Evolutionary conservation across 768 basidiomycete species (phyloP).

Genomic region (Hygrophoropsis aurantiaca): DNA sequence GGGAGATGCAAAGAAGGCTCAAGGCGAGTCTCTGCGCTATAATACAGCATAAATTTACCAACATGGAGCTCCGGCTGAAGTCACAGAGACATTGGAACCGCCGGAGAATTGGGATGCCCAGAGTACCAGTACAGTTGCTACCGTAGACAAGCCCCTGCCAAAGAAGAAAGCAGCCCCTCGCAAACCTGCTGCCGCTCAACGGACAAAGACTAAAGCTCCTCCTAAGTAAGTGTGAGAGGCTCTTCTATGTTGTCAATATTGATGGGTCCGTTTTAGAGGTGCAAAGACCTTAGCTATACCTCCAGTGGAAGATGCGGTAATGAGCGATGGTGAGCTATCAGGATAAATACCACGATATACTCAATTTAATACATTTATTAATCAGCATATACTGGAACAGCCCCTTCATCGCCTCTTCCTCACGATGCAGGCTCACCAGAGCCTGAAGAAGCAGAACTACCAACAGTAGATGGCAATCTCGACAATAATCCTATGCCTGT

Average conservation of each 20-base stretch:
- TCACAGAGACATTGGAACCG: conserved; percentile 28
- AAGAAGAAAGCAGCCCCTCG: conserved; percentile 51
- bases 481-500: conserved; percentile 65
- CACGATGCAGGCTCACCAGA: conserved; percentile 50
- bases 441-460: conserved; percentile 38
- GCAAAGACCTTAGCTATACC: conserved; percentile 28
- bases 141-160: conserved; percentile 37
- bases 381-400: conserved; percentile 64
- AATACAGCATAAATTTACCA: neutral
- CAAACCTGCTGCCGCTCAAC: conserved; percentile 40
- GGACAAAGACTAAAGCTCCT: conserved; percentile 30
- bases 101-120: conserved; percentile 21
- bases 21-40: conserved; percentile 33
- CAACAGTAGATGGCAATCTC: conserved; percentile 46
- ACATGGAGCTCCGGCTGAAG: conserved; percentile 8
- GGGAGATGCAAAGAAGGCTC: conserved; percentile 44
- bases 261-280: conserved; percentile 26
- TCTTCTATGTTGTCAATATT: neutral
- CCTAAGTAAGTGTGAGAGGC: conserved; percentile 25
- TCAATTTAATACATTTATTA: conserved; percentile 7
- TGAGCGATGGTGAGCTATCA: conserved; percentile 58
- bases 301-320: conserved; percentile 47
- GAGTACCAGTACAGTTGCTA: conserved; percentile 8
- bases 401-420: conserved; percentile 67
- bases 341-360: conserved; percentile 3